Evolutionary conservation across 2,329 filamentous ascomycete genomes (phyloP).

Genomic region (Thelonectria blattea): DNA sequence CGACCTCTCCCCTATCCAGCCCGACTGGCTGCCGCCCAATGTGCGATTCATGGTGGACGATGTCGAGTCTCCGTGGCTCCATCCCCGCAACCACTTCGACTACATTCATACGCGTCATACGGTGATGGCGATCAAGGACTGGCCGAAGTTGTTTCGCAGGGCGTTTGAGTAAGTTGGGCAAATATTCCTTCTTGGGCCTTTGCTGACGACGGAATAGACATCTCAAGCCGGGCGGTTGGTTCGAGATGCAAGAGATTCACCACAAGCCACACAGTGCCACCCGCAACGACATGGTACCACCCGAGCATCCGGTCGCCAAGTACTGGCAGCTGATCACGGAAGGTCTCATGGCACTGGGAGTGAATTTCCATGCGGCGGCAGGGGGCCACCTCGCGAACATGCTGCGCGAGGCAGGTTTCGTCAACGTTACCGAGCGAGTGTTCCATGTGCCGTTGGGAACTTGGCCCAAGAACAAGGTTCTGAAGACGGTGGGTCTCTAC

Average conservation of each 20-base stretch:
- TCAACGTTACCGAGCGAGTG: constrained; percentile 56
- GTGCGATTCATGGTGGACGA: constrained; percentile 64
- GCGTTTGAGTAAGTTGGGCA: constrained; percentile 28
- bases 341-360: constrained; percentile 51
- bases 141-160: constrained; percentile 54
- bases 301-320: constrained; percentile 49
- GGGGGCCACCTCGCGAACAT: constrained; percentile 49
- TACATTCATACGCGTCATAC: constrained; percentile 66
- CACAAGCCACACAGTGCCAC: constrained; percentile 54
- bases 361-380: constrained; percentile 54
- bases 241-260: constrained; percentile 61
- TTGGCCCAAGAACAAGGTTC: constrained; percentile 58
- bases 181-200: not conserved
- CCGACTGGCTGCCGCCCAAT: constrained; percentile 60
- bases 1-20: constrained; percentile 57
- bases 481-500: constrained; percentile 59
- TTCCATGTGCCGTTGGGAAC: constrained; percentile 61
- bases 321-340: constrained; percentile 55
- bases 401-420: constrained; percentile 58
- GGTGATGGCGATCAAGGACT: constrained; percentile 62
- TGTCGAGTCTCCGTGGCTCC: constrained; percentile 62
- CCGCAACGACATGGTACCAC: constrained; percentile 44
- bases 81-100: constrained; percentile 61
- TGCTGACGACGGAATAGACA: constrained; percentile 44
- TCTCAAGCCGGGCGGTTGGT: constrained; percentile 60